These are phyloP conservation scores for Astrocystis sublimbata DNA, from an alignment of 495 filamentous ascomycete species.

Conservation along the genomic window DNA sequence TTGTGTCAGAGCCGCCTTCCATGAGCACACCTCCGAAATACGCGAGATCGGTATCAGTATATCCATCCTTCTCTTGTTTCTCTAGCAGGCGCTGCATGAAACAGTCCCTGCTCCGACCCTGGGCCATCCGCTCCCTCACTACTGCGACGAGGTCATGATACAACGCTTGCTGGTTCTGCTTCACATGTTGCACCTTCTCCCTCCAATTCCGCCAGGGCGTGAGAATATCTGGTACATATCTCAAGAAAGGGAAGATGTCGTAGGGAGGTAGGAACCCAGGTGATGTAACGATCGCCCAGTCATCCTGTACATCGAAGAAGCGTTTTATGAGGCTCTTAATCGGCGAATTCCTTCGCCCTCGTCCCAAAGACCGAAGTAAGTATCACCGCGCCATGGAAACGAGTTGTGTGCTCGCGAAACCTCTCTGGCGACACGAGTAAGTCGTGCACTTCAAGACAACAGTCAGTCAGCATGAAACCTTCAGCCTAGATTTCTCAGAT, in stretches of 20 bases:
- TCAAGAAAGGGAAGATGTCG: constrained; percentile 15
- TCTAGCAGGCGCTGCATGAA: constrained; percentile 11
- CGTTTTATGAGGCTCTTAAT: constrained; percentile 10
- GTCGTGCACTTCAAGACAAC: constrained; percentile 14
- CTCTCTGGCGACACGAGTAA: constrained; percentile 18
- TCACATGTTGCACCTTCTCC: background rate
- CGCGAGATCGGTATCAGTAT: constrained; percentile 22
- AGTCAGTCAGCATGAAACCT: background rate
- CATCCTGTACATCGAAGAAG: constrained; percentile 20
- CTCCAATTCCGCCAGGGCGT: constrained; percentile 17
- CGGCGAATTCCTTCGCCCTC: constrained; percentile 2
- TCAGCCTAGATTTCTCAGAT: background rate
- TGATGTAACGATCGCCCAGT: constrained; percentile 37
- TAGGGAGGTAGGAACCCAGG: constrained; percentile 39
- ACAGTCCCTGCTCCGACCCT: constrained; percentile 6
- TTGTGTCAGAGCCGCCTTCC: constrained; percentile 53
- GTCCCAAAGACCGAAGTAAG: constrained; percentile 24
- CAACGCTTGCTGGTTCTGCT: constrained; percentile 4
- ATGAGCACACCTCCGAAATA: constrained; percentile 22
- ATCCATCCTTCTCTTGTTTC: constrained; percentile 20
- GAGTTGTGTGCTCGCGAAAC: constrained; percentile 24
- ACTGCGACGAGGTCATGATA: constrained; percentile 17
- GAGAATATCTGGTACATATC: constrained; percentile 13
- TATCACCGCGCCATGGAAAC: constrained; percentile 30
- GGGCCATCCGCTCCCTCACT: constrained; percentile 14